A percentile compares a stretch with the other conserved stretches of the same genome.
phyloP scores from a whole-genome alignment of 257 asterid genomes.

The Dorcoceras hygrometricum region DNA sequence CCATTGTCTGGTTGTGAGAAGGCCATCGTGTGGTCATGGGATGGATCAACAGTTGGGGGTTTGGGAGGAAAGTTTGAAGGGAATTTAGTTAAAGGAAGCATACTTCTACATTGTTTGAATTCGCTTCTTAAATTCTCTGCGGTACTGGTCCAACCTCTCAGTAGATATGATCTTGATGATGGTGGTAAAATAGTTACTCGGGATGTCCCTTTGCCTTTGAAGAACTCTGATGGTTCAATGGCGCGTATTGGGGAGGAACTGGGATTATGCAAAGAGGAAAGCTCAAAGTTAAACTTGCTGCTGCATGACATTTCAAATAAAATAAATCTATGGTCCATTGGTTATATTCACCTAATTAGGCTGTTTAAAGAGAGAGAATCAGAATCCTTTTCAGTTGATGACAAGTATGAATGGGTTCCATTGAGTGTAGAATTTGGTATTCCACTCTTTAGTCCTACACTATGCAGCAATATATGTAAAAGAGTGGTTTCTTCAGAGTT shows the following conservation, averaged over 20 bases:
- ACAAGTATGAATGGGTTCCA: constrained; percentile 92
- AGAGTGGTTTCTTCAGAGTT: constrained; percentile 82
- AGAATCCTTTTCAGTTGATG: constrained; percentile 45
- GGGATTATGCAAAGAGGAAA: constrained; percentile 57
- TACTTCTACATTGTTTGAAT: constrained; percentile 91
- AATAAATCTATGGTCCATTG: constrained; percentile 76
- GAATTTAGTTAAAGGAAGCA: constrained; percentile 80
- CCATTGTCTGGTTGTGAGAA: constrained; percentile 98
- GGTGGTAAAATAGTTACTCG: constrained; percentile 60
- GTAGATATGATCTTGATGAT: constrained; percentile 80
- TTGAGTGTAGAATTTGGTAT: constrained; percentile 86
- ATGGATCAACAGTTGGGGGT: constrained; percentile 88
- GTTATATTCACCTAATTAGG: constrained; percentile 79
- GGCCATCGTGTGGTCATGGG: constrained; percentile 99
- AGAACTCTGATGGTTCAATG: constrained; percentile 84
- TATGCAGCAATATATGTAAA: constrained; percentile 76
- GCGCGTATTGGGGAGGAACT: constrained; percentile 79
- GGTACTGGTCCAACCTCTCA: constrained; percentile 92
- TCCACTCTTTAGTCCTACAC: constrained; percentile 89
- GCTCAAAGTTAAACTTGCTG: constrained; percentile 55
- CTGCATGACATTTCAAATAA: constrained; percentile 62
- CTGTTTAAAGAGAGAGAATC: constrained; percentile 69
- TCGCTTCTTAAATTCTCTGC: constrained; percentile 89
- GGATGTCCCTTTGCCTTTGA: constrained; percentile 92
- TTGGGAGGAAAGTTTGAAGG: constrained; percentile 94